phyloP scores from a whole-genome alignment of 352 stramenopile species.

The Phytophthora agathidicida region DNA sequence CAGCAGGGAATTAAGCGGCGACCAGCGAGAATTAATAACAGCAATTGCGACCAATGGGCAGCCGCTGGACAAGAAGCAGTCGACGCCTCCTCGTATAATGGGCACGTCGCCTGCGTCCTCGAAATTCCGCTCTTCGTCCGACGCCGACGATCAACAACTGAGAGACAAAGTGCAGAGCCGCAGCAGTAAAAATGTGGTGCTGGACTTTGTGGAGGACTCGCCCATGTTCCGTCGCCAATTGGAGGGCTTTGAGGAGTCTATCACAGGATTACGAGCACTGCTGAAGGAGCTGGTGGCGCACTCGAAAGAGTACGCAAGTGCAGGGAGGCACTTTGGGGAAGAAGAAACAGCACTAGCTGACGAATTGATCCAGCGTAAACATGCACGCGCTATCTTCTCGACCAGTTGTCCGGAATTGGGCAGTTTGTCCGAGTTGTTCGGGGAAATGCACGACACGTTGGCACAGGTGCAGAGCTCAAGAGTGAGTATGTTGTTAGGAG shows the following conservation, averaged over 20 bases:
- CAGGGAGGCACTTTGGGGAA: conserved; percentile 68
- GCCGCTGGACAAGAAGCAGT: conserved; percentile 11
- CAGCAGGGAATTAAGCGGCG: conserved; percentile 23
- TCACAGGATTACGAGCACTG: conserved; percentile 63
- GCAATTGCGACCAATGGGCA: conserved; percentile 7
- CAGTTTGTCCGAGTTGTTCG: conserved; percentile 80
- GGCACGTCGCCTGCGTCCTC: conserved; percentile 14
- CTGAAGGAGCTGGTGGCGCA: conserved; percentile 74
- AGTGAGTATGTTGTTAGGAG: conserved; percentile 82
- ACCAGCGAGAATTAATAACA: conserved; percentile 15
- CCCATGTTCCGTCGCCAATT: conserved; percentile 86
- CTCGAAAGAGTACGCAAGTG: conserved; percentile 79
- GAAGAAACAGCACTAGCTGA: conserved; percentile 74
- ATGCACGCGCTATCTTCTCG: conserved; percentile 86
- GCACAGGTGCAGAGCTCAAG: conserved; percentile 83
- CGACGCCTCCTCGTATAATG: conserved; percentile 4
- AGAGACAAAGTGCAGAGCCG: conserved; percentile 33
- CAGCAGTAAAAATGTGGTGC: conserved; percentile 75
- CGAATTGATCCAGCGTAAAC: conserved; percentile 78
- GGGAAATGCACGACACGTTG: conserved; percentile 84
- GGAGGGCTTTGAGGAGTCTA: conserved; percentile 81
- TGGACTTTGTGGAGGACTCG: conserved; percentile 89
- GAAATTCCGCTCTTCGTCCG: conserved; percentile 2
- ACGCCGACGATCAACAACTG: conserved; percentile 18
- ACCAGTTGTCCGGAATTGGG: conserved; percentile 74